Evolutionary conservation across 768 basidiomycete species (phyloP).

Genomic region (Xerocomus potaroensis): DNA sequence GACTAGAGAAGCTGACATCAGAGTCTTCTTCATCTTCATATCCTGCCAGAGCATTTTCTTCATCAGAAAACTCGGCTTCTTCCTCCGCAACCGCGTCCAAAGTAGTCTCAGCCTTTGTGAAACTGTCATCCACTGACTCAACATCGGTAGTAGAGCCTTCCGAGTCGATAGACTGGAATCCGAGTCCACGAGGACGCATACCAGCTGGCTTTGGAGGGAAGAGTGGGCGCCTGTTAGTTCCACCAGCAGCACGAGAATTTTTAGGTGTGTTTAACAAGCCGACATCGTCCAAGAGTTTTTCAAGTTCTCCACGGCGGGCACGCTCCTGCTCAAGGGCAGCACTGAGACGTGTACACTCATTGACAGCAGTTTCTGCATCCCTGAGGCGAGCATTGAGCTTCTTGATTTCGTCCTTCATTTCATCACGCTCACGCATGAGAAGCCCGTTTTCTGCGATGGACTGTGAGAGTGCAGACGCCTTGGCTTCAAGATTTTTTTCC

Average conservation of each 20-base stretch:
- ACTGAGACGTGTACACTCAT: constrained; percentile 27
- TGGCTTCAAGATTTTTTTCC: constrained; percentile 43
- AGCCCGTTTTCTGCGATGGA: constrained; percentile 24
- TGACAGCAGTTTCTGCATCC: constrained; percentile 23
- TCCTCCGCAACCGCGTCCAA: constrained; percentile 61
- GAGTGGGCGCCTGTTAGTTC: constrained; percentile 10
- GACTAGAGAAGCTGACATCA: constrained; percentile 43
- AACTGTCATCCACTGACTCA: constrained; percentile 49
- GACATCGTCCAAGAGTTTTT: constrained; percentile 46
- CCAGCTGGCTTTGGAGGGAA: constrained; percentile 23
- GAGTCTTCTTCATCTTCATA: constrained; percentile 71
- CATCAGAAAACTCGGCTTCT: constrained; percentile 36
- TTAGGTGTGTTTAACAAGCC: constrained; percentile 46
- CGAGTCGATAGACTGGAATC: constrained; percentile 60
- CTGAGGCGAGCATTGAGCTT: constrained; percentile 30
- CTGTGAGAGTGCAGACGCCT: constrained; percentile 28
- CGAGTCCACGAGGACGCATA: constrained; percentile 43
- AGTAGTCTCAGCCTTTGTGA: constrained; percentile 39
- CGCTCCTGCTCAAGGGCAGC: constrained; percentile 38
- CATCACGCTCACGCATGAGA: constrained; percentile 27
- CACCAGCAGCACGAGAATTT: constrained; percentile 14
- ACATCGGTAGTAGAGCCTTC: constrained; percentile 64
- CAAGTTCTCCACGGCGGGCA: constrained; percentile 43
- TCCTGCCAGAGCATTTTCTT: constrained; percentile 54
- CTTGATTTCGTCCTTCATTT: constrained; percentile 26